phyloP scores from a whole-genome alignment of 139 green algal species.

The Micractinium conductrix region DNA sequence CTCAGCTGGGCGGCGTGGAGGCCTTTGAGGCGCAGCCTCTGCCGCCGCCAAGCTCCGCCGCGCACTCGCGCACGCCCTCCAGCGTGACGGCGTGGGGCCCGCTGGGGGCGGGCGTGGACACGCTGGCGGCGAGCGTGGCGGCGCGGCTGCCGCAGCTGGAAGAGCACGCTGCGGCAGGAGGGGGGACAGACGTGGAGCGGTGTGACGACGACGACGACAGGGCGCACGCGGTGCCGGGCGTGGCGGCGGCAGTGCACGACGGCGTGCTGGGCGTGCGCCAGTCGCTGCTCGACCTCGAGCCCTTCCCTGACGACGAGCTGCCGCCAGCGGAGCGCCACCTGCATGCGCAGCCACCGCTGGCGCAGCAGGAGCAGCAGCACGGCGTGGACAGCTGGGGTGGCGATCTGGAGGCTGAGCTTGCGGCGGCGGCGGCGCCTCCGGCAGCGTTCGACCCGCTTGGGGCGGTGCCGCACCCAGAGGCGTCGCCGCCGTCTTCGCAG shows the following conservation, averaged over 20 bases:
- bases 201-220: not conserved
- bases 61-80: slow-evolving; percentile 11
- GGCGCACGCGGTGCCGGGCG: slow-evolving; percentile 22
- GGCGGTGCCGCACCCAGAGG: not conserved
- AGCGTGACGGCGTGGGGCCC: not conserved
- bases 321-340: not conserved
- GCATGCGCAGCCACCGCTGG: not conserved
- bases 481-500: not conserved
- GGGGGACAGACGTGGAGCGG: not conserved
- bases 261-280: slow-evolving; percentile 25
- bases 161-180: not conserved
- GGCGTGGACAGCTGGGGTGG: not conserved
- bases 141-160: not conserved
- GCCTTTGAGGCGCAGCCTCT: not conserved
- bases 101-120: not conserved
- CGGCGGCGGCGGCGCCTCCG: not conserved
- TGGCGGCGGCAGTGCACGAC: slow-evolving; percentile 12
- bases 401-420: not conserved
- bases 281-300: slow-evolving; percentile 22
- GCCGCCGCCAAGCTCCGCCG: too few species aligned
- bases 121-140: not conserved
- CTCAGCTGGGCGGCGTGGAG: slow-evolving; percentile 22
- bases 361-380: not conserved
- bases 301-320: not conserved
- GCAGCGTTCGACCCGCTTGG: not conserved